These are phyloP conservation scores for Paecilomyces niveus DNA, from an alignment of 2,329 filamentous ascomycete species.

Conservation along the genomic window DNA sequence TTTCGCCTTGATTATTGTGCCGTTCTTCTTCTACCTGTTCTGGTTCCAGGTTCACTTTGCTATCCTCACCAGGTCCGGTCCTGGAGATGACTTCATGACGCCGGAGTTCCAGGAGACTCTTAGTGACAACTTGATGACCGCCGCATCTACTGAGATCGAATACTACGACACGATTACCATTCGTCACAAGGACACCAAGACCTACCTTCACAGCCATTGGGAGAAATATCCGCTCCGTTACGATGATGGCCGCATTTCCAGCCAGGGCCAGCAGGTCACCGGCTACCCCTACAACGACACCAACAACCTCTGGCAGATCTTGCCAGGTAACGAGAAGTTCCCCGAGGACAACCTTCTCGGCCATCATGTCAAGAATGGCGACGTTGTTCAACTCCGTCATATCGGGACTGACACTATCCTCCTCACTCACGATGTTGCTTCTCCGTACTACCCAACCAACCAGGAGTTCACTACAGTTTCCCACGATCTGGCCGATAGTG, in stretches of 20 bases:
- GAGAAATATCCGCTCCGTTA: conserved; percentile 89
- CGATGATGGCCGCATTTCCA: conserved; percentile 94
- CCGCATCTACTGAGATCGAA: conserved; percentile 76
- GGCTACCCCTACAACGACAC: conserved; percentile 98
- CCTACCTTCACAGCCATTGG: conserved; percentile 87
- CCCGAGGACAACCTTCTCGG: conserved; percentile 51
- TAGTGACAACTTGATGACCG: conserved; percentile 87
- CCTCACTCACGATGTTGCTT: conserved; percentile 92
- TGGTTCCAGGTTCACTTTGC: conserved; percentile 99
- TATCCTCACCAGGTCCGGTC: conserved; percentile 78
- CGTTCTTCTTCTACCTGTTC: conserved; percentile 97
- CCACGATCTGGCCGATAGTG: conserved; percentile 62
- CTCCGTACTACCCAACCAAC: conserved; percentile 92
- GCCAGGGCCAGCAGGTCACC: conserved; percentile 95
- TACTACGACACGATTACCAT: conserved; percentile 86
- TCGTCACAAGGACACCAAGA: conserved; percentile 94
- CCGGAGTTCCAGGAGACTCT: conserved; percentile 97
- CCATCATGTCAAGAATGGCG: conserved; percentile 70
- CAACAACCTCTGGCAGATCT: conserved; percentile 96
- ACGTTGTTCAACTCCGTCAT: conserved; percentile 80
- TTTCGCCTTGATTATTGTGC: conserved; percentile 80
- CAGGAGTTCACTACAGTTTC: conserved; percentile 91
- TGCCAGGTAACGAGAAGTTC: conserved; percentile 53
- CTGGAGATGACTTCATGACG: conserved; percentile 97
- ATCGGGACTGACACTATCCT: conserved; percentile 78